Conservation (phyloP, 192 early-diverging fungal species). For the Coemansia sp. region DNA sequence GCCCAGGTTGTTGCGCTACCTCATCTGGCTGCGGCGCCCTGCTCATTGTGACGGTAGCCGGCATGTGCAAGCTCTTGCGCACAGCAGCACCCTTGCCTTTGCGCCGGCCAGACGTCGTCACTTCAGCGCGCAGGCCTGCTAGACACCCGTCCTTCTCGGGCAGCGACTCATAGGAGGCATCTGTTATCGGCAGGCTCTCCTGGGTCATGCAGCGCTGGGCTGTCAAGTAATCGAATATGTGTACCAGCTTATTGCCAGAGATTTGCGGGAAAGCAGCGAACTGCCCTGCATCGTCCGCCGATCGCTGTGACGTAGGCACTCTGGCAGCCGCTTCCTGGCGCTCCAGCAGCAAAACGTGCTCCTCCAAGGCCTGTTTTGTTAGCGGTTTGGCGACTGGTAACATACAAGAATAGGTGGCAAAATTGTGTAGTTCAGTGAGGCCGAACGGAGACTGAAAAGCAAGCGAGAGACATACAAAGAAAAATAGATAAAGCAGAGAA, state of each 20-base stretch:
- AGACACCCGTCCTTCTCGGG: background rate
- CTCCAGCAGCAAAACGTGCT: conserved; percentile 12
- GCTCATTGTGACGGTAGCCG: background rate
- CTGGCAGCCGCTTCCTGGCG: conserved; percentile 8
- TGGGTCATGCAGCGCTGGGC: conserved; percentile 30
- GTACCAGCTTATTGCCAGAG: conserved; percentile 31
- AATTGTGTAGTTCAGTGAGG: background rate
- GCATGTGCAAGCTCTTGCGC: conserved; percentile 25
- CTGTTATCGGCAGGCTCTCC: conserved; percentile 20
- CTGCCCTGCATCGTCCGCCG: conserved; percentile 1
- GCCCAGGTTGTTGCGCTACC: background rate
- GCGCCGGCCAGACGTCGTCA: conserved; percentile 3
- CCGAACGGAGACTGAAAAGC: background rate
- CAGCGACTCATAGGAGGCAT: conserved; percentile 4
- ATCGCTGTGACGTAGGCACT: background rate
- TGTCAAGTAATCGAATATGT: conserved; percentile 30
- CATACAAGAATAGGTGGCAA: background rate
- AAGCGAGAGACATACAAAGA: background rate
- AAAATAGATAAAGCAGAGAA: background rate
- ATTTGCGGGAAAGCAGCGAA: conserved; percentile 10
- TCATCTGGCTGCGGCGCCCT: conserved; percentile 4
- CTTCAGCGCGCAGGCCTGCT: background rate
- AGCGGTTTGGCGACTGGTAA: conserved; percentile 13
- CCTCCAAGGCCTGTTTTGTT: conserved; percentile 27
- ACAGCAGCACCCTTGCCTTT: conserved; percentile 17